These are phyloP conservation scores for Candida verbasci DNA, from an alignment of 805 yeast genomes.

Conservation along the genomic window DNA sequence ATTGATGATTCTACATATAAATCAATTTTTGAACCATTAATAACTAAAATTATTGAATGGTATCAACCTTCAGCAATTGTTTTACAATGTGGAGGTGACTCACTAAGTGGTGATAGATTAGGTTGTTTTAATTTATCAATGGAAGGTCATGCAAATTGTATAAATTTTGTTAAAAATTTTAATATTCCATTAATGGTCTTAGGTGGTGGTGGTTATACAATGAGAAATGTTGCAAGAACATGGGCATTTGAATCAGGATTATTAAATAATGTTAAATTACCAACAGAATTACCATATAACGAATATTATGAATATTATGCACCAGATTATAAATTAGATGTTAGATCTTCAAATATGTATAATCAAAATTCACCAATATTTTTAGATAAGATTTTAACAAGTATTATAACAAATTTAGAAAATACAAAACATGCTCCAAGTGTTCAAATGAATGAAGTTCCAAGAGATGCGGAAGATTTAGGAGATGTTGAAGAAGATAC, in stretches of 20 bases:
- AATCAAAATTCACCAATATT: conserved; percentile 94
- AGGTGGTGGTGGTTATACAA: conserved; percentile 99
- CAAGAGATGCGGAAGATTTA: conserved; percentile 79
- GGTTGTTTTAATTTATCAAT: conserved; percentile 95
- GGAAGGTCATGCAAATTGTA: conserved; percentile 95
- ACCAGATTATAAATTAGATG: conserved; percentile 93
- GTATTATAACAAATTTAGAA: conserved; percentile 73
- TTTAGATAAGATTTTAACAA: conserved; percentile 74
- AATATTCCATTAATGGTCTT: conserved; percentile 88
- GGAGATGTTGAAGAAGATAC: conserved; percentile 88
- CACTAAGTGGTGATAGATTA: conserved; percentile 89
- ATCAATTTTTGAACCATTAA: conserved; percentile 85
- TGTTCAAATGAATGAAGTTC: conserved; percentile 87
- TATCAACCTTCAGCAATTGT: conserved; percentile 95
- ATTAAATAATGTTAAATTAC: conserved; percentile 72
- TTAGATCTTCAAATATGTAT: conserved; percentile 92
- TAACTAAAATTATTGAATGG: conserved; percentile 71
- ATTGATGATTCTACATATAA: conserved; percentile 87
- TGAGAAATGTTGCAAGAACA: conserved; percentile 91
- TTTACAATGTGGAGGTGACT: conserved; percentile 98
- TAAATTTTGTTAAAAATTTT: conserved; percentile 78
- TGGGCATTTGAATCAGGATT: conserved; percentile 95
- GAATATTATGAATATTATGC: conserved; percentile 97
- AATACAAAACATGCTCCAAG: conserved; percentile 96
- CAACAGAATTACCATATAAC: conserved; percentile 82